Evolutionary conservation across 805 yeast genomes (phyloP), one percentile per base, ranked within the genome.

Genomic region (Huiozyma sinensis): DNA sequence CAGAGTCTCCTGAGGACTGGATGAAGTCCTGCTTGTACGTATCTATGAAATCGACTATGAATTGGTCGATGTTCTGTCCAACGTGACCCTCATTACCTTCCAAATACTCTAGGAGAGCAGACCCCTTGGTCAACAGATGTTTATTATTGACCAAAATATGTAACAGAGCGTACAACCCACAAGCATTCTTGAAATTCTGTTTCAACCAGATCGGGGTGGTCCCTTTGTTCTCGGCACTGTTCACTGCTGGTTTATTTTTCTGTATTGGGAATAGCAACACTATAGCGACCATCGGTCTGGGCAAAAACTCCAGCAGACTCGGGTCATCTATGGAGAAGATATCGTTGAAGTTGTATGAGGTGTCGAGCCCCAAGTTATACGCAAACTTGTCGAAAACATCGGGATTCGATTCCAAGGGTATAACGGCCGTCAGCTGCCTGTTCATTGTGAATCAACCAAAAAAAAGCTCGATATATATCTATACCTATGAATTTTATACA

Each of bases 351-450:
- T 69, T 71, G 10, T 79, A 68, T 1, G 72, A 59, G 1, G 77
- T 73, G 0, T 78, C 59, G 5, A 89, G 67, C 0, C 97, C 97
- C 36, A 92, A 60, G 27, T 71, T 71, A 31, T 66, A 70, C 1
- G 88, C 83, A 53, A 87, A 79, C 0, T 67, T 67, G 7, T 83
- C 76, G 66, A 90, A 89, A 6, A 90, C 77, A 7, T 73, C 81
- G 0, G 98, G 98, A 54, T 88, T 86, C 6, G 94, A 84, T 60
- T 92, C 98, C 32, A 90, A 65, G 3, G 97, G 97, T 9, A 88
- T 79, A 11, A 85, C 90, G 10, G 80, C 56, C 10, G 48, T 51
- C 5, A 44, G 39, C 4, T 47, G 41, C 34, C 33, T 33, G 24
- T 48, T 50, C 53, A 50, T 50, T 28, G 24, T 33, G 9, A n/a